Base-by-base conservation (phyloP, 73 alveolate genomes). In the Paramecium biaurelia region DNA sequence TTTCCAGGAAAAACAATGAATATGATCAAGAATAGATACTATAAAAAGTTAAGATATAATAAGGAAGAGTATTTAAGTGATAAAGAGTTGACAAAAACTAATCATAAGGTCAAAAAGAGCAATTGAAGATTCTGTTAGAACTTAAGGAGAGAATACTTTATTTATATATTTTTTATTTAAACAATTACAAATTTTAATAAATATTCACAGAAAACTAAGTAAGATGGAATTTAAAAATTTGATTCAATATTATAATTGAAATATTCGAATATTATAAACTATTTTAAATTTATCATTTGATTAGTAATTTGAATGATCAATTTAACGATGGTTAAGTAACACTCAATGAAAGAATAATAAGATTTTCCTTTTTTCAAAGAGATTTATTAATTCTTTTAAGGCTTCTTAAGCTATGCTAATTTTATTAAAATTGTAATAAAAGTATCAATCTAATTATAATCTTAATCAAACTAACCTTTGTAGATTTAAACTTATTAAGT, bases 1-100 rank as follows among this genome's bases (percentile, higher is more conserved):
- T 79, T 79, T 24, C 90, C 90, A 42, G 90, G 90, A 21, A 79
- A 79, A 45, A 79, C 90, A 9, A 79, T 79, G 90, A 79, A 79
- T 8, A 79, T 79, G 90, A 42, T 79, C 37, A 79, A 79, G 30
- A 79, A 79, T 45, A 14, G 90, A 41, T 79, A 79, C 43, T 79
- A 79, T 18, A 79, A 79, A 45, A 79, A 79, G 56, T 63, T 79
- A 23, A 38, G 90, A 38, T 79, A 79, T 21, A 43, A 30, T 20
- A 79, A 79, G 32, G 90, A 79, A 2, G 90, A 79, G 8, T 43
- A 38, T 24, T 45, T 37, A 42, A 42, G 90, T 79, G 90, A 43
- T 15, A 26, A 43, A 24, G 90, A 79, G 41, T 7, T n/a, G 34
- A 34, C n/a, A 9, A 42, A 23, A 38, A 32, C 35, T 28, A 72